A percentile compares a stretch with the other conserved stretches of the same genome.
Evolutionary conservation across 2,329 filamentous ascomycete genomes (phyloP).

Genomic region (Thermothelomyces thermophilus): DNA sequence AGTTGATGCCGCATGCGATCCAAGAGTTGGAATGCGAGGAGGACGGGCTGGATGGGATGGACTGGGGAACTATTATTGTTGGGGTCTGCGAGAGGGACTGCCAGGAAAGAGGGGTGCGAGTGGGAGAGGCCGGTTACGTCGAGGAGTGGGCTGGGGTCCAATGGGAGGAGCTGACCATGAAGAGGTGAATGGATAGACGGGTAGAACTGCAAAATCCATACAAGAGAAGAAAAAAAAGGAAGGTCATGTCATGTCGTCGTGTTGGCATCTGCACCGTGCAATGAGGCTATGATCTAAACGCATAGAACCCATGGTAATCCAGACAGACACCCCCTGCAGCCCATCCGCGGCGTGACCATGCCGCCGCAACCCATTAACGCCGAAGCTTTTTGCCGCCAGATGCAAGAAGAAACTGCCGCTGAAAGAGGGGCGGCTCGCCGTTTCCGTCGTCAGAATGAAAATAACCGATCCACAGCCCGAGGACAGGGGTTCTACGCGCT

Average conservation of each 20-base stretch:
- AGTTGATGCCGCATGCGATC: constrained; percentile 87
- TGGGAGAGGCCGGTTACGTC: constrained; percentile 66
- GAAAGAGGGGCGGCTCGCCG: constrained; percentile 8
- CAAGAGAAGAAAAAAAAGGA: neutral
- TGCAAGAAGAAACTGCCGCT: constrained; percentile 23
- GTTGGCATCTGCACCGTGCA: constrained; percentile 18
- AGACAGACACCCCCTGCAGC: constrained; percentile 16
- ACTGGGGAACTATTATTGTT: constrained; percentile 91
- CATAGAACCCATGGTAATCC: constrained; percentile 18
- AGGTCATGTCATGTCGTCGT: constrained; percentile 18
- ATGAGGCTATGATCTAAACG: constrained; percentile 20
- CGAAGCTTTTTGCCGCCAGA: constrained; percentile 27
- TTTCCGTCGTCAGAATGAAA: constrained; percentile 12
- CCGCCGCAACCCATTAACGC: constrained; percentile 25
- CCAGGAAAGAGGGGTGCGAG: constrained; percentile 48
- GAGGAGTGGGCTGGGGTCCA: constrained; percentile 99
- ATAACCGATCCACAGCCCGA: neutral
- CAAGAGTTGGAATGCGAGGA: constrained; percentile 77
- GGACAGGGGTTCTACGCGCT: constrained; percentile 43
- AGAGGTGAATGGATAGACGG: constrained; percentile 27
- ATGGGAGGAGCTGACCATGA: constrained; percentile 70
- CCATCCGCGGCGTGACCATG: constrained; percentile 17
- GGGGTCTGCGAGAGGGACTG: constrained; percentile 81
- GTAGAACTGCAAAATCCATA: neutral
- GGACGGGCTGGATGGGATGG: constrained; percentile 75